Base-by-base conservation (phyloP, 345 rosid species). In the Anastatica hierochuntica region DNA sequence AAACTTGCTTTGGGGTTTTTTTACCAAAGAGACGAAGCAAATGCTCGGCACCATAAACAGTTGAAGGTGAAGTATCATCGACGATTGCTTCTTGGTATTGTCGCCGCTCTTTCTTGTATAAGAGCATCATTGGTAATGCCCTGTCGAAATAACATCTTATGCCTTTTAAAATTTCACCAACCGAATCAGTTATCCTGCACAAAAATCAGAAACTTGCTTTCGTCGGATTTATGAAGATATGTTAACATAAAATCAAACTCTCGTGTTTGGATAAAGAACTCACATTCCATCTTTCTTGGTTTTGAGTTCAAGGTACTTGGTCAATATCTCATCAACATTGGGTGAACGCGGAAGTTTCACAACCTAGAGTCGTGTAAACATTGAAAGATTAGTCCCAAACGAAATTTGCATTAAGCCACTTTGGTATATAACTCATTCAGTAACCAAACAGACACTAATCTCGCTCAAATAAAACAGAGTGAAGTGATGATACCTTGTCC, bases 291-390 rank as follows among this genome's bases (percentile, higher is more conserved):
- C 97, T 68, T 92, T 88, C 77, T 88, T 92, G 62, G 85, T 79
- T 67, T 74, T 77, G 81, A 83, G 71, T 26, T 88, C 95, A 14
- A 85, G 84, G 75, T 83, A 88, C 64, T 80, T 88, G 4, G 88
- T 59, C 69, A 92, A 71, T 60, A 92, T 79, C 44, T 88, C 94
- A 74, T 92, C 97, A 21, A 92, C 82, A 62, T 37, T 92, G 15
- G 97, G 95, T 6, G 85, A 76, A 6, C 97, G 80, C 2, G 99
- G 99, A 76, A 92, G 94, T 73, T 81, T 88, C 66, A 92, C 78
- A 69, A 88, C 82, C 99, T 92, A 18, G 2, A 47, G 4, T 42
- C 4, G 80, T 74, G 72, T 43, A 50, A 31, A 15, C 56, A 51
- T 51, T 21, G 39, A 64, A 23, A 39, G 12, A 65, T 10, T 4